Evolutionary conservation across 768 basidiomycete genomes (phyloP).

Genomic region (Scleroderma citrinum): DNA sequence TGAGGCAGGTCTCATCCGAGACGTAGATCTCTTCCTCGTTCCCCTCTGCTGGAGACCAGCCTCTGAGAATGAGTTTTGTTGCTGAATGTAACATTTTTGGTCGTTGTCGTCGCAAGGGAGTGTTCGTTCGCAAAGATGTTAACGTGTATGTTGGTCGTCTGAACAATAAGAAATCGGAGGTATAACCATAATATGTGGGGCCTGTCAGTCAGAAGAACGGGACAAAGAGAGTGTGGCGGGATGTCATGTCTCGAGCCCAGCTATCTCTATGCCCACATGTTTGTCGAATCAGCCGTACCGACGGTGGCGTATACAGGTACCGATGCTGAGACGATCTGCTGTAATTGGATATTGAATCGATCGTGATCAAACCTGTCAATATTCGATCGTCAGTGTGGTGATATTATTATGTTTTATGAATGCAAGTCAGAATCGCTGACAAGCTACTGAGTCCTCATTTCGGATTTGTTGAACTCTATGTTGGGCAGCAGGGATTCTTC

Average conservation of each 20-base stretch:
- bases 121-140: not conserved
- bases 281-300: not conserved
- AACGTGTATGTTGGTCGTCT: not conserved
- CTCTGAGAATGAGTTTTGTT: conserved; percentile 10
- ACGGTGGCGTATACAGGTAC: not conserved
- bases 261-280: not conserved
- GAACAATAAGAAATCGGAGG: not conserved
- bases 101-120: not conserved
- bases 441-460: not conserved
- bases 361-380: conserved; percentile 6
- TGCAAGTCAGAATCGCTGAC: not conserved
- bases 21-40: conserved; percentile 25
- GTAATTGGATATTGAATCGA: not conserved
- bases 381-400: not conserved
- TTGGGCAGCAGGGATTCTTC: no score
- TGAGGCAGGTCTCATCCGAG: conserved; percentile 12
- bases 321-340: conserved; percentile 2
- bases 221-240: not conserved
- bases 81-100: conserved; percentile 5
- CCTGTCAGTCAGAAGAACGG: not conserved
- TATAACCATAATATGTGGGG: not conserved
- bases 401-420: not conserved
- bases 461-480: no score
- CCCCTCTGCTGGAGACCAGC: conserved; percentile 24
- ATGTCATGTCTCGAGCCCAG: conserved; percentile 1